phyloP scores from a whole-genome alignment of 2,329 filamentous ascomycete genomes.

The Ceratocystis lukuohia region DNA sequence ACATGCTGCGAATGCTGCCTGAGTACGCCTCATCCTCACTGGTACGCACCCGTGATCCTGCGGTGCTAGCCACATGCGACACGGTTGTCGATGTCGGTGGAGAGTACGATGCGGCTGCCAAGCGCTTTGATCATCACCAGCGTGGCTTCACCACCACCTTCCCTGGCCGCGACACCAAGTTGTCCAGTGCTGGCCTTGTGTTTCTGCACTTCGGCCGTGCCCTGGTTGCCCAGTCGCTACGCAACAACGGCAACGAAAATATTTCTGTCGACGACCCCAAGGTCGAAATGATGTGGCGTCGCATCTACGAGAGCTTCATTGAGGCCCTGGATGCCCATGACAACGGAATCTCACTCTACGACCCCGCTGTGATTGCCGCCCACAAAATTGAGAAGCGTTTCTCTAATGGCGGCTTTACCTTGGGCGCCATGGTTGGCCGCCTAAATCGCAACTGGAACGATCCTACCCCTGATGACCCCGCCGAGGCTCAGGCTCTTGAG shows the following conservation, averaged over 20 bases:
- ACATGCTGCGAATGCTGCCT: conserved; percentile 83
- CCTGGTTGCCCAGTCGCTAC: conserved; percentile 52
- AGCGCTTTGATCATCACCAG: conserved; percentile 96
- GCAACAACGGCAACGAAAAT: conserved; percentile 24
- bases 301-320: conserved; percentile 85
- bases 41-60: conserved; percentile 76
- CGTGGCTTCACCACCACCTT: conserved; percentile 78
- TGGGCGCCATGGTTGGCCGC: conserved; percentile 70
- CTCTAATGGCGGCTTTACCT: conserved; percentile 65
- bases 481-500: conserved; percentile 51
- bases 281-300: conserved; percentile 64
- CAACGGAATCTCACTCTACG: conserved; percentile 80
- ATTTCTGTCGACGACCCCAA: conserved; percentile 49
- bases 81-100: conserved; percentile 97
- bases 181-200: conserved; percentile 84
- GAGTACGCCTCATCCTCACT: conserved; percentile 61
- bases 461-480: conserved; percentile 36
- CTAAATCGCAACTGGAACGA: conserved; percentile 76
- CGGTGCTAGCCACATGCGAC: conserved; percentile 66
- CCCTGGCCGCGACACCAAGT: conserved; percentile 70
- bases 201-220: conserved; percentile 88
- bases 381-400: conserved; percentile 73
- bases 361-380: conserved; percentile 51
- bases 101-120: conserved; percentile 62
- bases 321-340: conserved; percentile 96